Evolutionary conservation across 2,329 filamentous ascomycete species (phyloP), one percentile per base, ranked within the genome.

Genomic region (Aureobasidium vineae): DNA sequence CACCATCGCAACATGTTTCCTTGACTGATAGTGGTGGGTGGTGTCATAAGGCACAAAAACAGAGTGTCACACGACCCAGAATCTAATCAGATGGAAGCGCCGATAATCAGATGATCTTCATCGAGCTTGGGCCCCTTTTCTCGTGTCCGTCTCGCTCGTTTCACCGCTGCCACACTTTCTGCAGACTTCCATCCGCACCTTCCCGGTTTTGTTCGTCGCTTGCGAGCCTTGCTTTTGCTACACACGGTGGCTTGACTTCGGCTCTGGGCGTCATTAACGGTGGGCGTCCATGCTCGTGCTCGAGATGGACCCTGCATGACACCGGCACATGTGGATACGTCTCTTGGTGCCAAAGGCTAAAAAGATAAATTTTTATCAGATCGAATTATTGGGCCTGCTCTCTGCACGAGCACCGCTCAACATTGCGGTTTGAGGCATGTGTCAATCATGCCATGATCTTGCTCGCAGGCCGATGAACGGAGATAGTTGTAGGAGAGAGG

Each of bases 21-120:
- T 4, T 52, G 7, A 10, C 21, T 16, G 15, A 13, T 10, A 7
- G 5, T 28, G 36, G 53, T 41, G 21, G 36, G 15, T 7, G 11
- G 11, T 7, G 13, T 13, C 41, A n/a, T 33, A 52, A 26, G 38
- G 36, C 40, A 45, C 38, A 10, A 56, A 16, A n/a, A 19, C 13
- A n/a, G 36, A 13, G 10, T 31, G 21, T 50, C 45, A 63, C 43
- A 52, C 15, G 49, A 36, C 36, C 23, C 7, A 10, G 28, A 47
- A 65, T 54, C 63, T 56, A 65, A 65, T 65, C 63, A 65, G 63
- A 65, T 65, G 61, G 61, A 36, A 31, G 5, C 2, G 13, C 36
- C 23, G 49, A 65, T 65, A 45, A 56, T 54, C 49, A 23, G n/a
- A n/a, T 26, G 19, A 38, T 33, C 26, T 49, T 1, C 26, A 28